These are phyloP conservation scores for Xerocomus potaroensis DNA, from an alignment of 768 basidiomycete species.

Conservation along the genomic window DNA sequence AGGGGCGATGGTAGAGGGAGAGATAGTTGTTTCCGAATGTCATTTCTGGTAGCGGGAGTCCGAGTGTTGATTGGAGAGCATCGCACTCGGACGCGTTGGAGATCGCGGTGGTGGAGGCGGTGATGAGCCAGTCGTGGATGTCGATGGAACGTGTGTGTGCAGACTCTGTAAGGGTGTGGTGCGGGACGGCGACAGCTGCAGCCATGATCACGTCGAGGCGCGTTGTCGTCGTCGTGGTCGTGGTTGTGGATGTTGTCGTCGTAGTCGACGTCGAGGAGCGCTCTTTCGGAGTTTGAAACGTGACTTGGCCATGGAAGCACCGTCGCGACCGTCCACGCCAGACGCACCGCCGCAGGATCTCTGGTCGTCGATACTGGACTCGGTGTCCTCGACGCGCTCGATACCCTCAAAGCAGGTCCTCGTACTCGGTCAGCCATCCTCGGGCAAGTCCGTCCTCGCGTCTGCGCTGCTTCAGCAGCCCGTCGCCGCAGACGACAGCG, in stretches of 20 bases:
- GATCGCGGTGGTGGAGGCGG: slow-evolving; percentile 70
- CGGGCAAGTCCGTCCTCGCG: slow-evolving; percentile 75
- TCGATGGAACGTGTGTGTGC: slow-evolving; percentile 67
- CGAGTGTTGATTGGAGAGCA: slow-evolving; percentile 55
- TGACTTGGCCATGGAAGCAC: slow-evolving; percentile 26
- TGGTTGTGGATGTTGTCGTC: slow-evolving; percentile 2
- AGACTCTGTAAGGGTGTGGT: slow-evolving; percentile 64
- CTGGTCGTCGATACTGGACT: slow-evolving; percentile 91
- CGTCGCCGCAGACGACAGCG: slow-evolving; percentile 48
- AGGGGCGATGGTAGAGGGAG: slow-evolving; percentile 57
- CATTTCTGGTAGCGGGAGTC: slow-evolving; percentile 93
- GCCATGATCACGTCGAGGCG: slow-evolving; percentile 28
- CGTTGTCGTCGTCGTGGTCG: slow-evolving; percentile 7
- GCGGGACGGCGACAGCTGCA: slow-evolving; percentile 45
- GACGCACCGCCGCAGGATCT: slow-evolving; percentile 75
- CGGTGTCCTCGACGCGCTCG: slow-evolving; percentile 74
- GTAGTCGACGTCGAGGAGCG: slow-evolving; percentile 6
- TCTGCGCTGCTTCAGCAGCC: slow-evolving; percentile 70
- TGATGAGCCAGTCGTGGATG: slow-evolving; percentile 64
- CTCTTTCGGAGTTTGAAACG: slow-evolving; percentile 26
- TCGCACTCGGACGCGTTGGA: slow-evolving; percentile 76
- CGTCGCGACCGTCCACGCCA: slow-evolving; percentile 65
- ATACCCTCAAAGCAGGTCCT: slow-evolving; percentile 86
- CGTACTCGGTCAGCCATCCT: slow-evolving; percentile 72
- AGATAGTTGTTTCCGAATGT: slow-evolving; percentile 87